Conservation (phyloP, 495 filamentous ascomycete species). For the Penicillium crystallinum region DNA sequence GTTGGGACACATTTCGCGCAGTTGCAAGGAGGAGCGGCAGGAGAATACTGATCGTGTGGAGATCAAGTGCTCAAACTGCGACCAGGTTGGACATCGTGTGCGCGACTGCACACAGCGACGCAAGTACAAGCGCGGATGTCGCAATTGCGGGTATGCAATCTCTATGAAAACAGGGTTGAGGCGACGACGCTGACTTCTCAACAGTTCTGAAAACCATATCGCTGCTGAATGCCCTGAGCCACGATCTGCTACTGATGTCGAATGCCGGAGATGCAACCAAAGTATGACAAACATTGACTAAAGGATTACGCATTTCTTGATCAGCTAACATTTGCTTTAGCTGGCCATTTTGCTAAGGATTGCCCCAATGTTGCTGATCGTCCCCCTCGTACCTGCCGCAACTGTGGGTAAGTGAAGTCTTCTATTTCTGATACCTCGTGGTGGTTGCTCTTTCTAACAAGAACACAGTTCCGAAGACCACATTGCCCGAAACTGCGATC, state of each 20-base stretch:
- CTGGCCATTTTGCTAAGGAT: slow-evolving; percentile 78
- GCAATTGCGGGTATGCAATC: slow-evolving; percentile 68
- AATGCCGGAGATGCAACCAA: slow-evolving; percentile 74
- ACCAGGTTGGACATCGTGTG: slow-evolving; percentile 62
- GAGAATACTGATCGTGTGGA: slow-evolving; percentile 36
- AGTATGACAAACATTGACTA: slow-evolving; percentile 36
- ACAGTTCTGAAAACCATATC: slow-evolving; percentile 53
- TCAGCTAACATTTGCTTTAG: slow-evolving; percentile 32
- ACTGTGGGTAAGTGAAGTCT: slow-evolving; percentile 49
- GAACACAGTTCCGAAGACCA: slow-evolving; percentile 45
- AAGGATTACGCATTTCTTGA: background rate
- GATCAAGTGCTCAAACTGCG: slow-evolving; percentile 74
- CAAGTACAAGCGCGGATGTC: slow-evolving; percentile 62
- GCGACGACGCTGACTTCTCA: slow-evolving; percentile 10
- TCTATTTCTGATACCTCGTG: too few relatives aligned
- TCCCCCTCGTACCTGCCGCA: slow-evolving; percentile 52
- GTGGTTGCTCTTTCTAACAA: slow-evolving; percentile 11
- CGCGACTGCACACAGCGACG: slow-evolving; percentile 61
- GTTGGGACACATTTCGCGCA: slow-evolving; percentile 64
- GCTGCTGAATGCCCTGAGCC: slow-evolving; percentile 64
- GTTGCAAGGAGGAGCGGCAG: slow-evolving; percentile 59
- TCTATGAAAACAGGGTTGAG: background rate
- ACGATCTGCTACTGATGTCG: slow-evolving; percentile 63
- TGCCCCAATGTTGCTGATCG: slow-evolving; percentile 57
- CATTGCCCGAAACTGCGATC: slow-evolving; percentile 49